Base-by-base conservation (phyloP, 176 grass and related monocot genomes). In the Alloteropsis semialata region DNA sequence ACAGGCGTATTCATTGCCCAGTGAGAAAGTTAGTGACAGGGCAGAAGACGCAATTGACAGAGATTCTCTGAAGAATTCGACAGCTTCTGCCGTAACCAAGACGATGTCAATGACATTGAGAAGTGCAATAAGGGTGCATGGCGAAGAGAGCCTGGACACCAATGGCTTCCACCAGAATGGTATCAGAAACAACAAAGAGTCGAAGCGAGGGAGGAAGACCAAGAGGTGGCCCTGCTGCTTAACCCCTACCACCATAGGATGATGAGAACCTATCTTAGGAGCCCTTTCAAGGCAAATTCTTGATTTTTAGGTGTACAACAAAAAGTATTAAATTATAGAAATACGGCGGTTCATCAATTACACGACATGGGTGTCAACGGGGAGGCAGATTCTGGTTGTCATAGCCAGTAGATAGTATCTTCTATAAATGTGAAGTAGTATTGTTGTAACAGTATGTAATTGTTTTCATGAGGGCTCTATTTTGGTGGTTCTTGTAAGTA, bases 191-290 rank as follows among this genome's bases (percentile, higher is more conserved):
- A 68, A 48, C 37, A 78, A 72, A 16, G 78, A 82, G 29, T 38
- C 78, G 0, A 86, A 78, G 38, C 74, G 18, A 59, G 29, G 9
- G 25, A 77, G 14, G 72, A 90, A 65, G 72, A 42, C 7, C 30
- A 90, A 70, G 12, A 71, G 56, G 24, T 86, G 83, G 88, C 39
- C 77, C 44, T 90, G 83, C 72, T 90, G 83, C 56, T 72, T 86
- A 48, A 82, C 78, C n/a, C 55, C 72, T 44, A 13, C 17, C 8
- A 82, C 64, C 16, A 49, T 57, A 77, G 37, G 59, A 88, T 79
- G 87, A 83, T 27, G 19, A 83, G 28, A 56, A 14, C 13, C 46
- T 65, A 65, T 39, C 39, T 12, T 53, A 18, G 51, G 51, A 29
- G 12, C 30, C 29, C 15, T 2, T 75, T 59, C 4, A 63, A 39